phyloP scores from a whole-genome alignment of 2,329 filamentous ascomycete genomes.

The Rutstroemia sp. region DNA sequence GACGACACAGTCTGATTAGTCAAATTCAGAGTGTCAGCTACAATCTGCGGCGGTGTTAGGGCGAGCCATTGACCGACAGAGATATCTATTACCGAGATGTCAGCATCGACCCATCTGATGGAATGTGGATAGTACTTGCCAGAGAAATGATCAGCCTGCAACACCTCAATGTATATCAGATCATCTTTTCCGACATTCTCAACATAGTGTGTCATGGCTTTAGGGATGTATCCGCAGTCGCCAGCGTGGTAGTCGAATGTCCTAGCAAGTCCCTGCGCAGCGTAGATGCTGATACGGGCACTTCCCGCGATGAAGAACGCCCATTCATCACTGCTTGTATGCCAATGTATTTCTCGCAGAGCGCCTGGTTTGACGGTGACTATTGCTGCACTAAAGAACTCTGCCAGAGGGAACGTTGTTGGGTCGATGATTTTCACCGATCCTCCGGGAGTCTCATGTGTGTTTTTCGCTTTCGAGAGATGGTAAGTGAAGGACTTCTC shows the following conservation, averaged over 20 bases:
- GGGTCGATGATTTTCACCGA: slow-evolving; percentile 68
- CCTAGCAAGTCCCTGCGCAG: slow-evolving; percentile 57
- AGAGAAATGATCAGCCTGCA: slow-evolving; percentile 59
- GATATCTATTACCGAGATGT: slow-evolving; percentile 27
- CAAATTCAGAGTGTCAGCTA: slow-evolving; percentile 46
- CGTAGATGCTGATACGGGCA: slow-evolving; percentile 69
- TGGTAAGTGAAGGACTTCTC: slow-evolving; percentile 41
- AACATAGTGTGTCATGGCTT: slow-evolving; percentile 74
- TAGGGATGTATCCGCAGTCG: slow-evolving; percentile 70
- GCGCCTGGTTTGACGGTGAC: slow-evolving; percentile 55
- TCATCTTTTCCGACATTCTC: slow-evolving; percentile 75
- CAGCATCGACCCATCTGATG: slow-evolving; percentile 8
- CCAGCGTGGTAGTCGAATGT: slow-evolving; percentile 72
- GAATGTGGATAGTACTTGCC: slow-evolving; percentile 13
- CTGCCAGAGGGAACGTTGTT: slow-evolving; percentile 67
- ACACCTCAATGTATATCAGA: slow-evolving; percentile 69
- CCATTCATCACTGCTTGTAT: slow-evolving; percentile 74
- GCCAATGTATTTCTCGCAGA: slow-evolving; percentile 56
- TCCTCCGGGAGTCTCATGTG: slow-evolving; percentile 64
- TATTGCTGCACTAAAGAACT: slow-evolving; percentile 65
- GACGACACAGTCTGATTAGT: slow-evolving; percentile 32
- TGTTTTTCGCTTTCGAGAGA: slow-evolving; percentile 56
- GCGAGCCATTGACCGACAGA: slow-evolving; percentile 41
- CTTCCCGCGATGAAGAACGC: slow-evolving; percentile 69
- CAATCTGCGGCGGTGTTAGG: slow-evolving; percentile 47